Conservation (phyloP, 2,329 filamentous ascomycete species). For the Proliferodiscus dingleyae region DNA sequence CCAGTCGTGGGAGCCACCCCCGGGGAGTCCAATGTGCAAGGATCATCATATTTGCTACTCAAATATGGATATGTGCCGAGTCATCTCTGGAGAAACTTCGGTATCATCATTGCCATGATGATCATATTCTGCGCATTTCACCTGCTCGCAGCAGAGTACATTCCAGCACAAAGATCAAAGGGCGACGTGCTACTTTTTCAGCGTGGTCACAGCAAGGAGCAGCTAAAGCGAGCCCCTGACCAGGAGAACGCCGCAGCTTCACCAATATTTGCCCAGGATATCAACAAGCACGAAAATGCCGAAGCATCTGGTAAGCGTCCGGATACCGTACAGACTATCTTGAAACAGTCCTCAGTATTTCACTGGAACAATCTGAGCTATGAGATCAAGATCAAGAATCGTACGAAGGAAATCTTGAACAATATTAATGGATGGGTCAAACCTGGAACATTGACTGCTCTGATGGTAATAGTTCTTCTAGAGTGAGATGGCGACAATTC, state of each 20-base stretch:
- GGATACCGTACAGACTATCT: slow-evolving; percentile 57
- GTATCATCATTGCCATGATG: slow-evolving; percentile 61
- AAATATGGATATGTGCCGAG: slow-evolving; percentile 9
- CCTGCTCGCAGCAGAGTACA: slow-evolving; percentile 57
- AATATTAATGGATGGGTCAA: slow-evolving; percentile 76
- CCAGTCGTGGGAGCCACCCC: slow-evolving; percentile 49
- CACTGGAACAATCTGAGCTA: slow-evolving; percentile 50
- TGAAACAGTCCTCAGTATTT: slow-evolving; percentile 13
- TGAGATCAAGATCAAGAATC: slow-evolving; percentile 46
- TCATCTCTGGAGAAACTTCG: slow-evolving; percentile 53
- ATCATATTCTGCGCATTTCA: slow-evolving; percentile 56
- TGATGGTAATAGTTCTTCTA: slow-evolving; percentile 42
- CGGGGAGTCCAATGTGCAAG: slow-evolving; percentile 49
- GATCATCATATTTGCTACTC: slow-evolving; percentile 35
- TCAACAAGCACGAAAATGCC: background rate
- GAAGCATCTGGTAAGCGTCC: slow-evolving; percentile 35
- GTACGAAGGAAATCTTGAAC: slow-evolving; percentile 44
- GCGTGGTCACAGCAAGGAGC: slow-evolving; percentile 45
- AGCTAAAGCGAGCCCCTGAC: background rate
- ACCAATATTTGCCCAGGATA: slow-evolving; percentile 1
- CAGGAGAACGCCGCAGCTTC: background rate
- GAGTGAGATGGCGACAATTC: background rate
- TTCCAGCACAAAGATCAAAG: slow-evolving; percentile 56
- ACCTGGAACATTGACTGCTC: slow-evolving; percentile 60
- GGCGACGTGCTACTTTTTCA: slow-evolving; percentile 73